A percentile compares a stretch with the other conserved stretches of the same genome.
Conservation (phyloP, 306 rosid species). For the Aeschynomene evenia region DNA sequence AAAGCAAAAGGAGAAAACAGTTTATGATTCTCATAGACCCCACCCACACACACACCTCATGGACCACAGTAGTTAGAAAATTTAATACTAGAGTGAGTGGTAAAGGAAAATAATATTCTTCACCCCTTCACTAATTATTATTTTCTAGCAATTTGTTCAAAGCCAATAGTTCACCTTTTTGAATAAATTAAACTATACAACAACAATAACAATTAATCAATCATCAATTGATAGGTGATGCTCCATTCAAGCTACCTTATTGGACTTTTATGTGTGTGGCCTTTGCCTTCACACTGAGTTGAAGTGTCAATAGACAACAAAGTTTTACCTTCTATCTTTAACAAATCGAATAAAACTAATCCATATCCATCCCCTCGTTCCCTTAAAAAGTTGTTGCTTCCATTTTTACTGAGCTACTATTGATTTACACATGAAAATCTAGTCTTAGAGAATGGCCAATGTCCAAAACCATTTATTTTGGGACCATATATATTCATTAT, state of each 20-base stretch:
- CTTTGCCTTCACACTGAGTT: conserved; percentile 25
- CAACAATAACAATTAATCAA: conserved; percentile 30
- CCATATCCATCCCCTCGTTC: conserved; percentile 16
- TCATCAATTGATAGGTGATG: conserved; percentile 6
- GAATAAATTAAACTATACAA: too few relatives aligned
- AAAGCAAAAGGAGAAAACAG: neutral
- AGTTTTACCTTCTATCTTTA: conserved; percentile 1
- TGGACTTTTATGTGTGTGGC: conserved; percentile 6
- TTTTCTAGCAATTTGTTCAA: conserved; percentile 22
- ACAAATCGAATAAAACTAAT: conserved; percentile 12
- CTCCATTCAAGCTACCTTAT: conserved; percentile 20
- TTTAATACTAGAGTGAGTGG: neutral
- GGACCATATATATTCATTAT: conserved; percentile 7
- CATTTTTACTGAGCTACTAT: neutral
- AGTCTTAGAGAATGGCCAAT: conserved; percentile 9
- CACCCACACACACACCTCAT: too few relatives aligned
- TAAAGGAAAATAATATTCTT: conserved; percentile 15
- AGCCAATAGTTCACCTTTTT: neutral
- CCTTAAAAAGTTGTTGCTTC: conserved; percentile 8
- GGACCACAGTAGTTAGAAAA: neutral
- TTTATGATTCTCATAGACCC: neutral
- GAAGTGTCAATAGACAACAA: conserved; percentile 30
- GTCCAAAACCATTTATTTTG: conserved; percentile 9
- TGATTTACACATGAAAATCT: conserved; percentile 26
- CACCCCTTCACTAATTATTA: neutral